Conservation (phyloP, 2,329 filamentous ascomycete species). For the Lachnellula arida region DNA sequence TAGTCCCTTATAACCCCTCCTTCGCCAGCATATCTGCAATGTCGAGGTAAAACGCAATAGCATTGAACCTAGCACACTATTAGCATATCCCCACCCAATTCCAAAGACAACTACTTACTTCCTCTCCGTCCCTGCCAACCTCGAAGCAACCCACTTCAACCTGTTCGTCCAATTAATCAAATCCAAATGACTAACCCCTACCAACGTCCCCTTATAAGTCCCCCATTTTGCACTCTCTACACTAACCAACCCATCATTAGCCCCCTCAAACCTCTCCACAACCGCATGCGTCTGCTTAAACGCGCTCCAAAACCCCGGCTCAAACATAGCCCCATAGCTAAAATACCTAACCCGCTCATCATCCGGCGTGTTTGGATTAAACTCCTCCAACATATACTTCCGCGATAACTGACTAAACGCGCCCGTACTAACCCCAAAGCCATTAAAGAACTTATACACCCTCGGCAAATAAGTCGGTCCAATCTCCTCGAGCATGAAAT, state of each 20-base stretch:
- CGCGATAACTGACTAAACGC: slow-evolving; percentile 59
- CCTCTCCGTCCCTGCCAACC: slow-evolving; percentile 46
- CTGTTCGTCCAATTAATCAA: slow-evolving; percentile 66
- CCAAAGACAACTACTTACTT: slow-evolving; percentile 38
- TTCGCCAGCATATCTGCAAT: slow-evolving; percentile 68
- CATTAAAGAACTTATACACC: slow-evolving; percentile 48
- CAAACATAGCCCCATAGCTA: slow-evolving; percentile 53
- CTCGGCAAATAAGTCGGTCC: slow-evolving; percentile 47
- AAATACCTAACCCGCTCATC: slow-evolving; percentile 52
- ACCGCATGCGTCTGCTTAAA: slow-evolving; percentile 51
- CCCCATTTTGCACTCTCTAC: slow-evolving; percentile 59
- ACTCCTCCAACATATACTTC: slow-evolving; percentile 52
- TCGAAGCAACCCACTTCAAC: slow-evolving; percentile 51
- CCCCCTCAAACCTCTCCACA: slow-evolving; percentile 48
- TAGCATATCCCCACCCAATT: slow-evolving; percentile 1
- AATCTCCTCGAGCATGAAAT: slow-evolving; percentile 46
- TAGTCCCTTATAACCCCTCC: slow-evolving; percentile 42
- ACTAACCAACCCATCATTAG: slow-evolving; percentile 65
- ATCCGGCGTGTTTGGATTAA: slow-evolving; percentile 55
- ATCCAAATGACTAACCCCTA: slow-evolving; percentile 59
- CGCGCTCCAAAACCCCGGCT: slow-evolving; percentile 60
- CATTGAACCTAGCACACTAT: slow-evolving; percentile 51
- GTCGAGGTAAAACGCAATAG: slow-evolving; percentile 62
- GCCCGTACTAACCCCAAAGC: slow-evolving; percentile 50
- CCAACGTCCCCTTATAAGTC: slow-evolving; percentile 57